phyloP scores from a whole-genome alignment of 371 early-diverging fungal genomes.

The Apophysomyces trapeziformis region DNA sequence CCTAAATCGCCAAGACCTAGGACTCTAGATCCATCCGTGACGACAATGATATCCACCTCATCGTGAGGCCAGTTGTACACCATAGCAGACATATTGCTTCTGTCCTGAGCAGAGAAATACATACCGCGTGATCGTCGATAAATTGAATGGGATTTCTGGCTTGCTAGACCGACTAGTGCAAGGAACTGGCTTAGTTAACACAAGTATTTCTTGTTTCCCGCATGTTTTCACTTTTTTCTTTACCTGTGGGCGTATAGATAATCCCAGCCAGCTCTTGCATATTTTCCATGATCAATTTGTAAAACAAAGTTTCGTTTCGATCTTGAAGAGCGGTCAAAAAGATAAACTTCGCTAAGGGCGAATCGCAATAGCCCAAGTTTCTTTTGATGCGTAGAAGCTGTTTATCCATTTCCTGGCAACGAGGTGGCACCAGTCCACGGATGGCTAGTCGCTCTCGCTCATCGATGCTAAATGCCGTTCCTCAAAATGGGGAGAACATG shows the following conservation, averaged over 20 bases:
- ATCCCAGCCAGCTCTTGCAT: slow-evolving; percentile 54
- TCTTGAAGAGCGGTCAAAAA: slow-evolving; percentile 59
- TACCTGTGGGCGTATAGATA: slow-evolving; percentile 57
- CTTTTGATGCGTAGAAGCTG: slow-evolving; percentile 63
- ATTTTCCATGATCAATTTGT: slow-evolving; percentile 64
- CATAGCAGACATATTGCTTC: slow-evolving; percentile 65
- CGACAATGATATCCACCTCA: slow-evolving; percentile 68
- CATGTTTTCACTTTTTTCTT: background rate
- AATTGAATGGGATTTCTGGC: slow-evolving; percentile 64
- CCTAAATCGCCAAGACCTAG: slow-evolving; percentile 72
- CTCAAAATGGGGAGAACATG: slow-evolving; percentile 21
- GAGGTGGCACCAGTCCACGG: slow-evolving; percentile 70
- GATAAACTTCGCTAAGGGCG: slow-evolving; percentile 64
- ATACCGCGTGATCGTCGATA: slow-evolving; percentile 69
- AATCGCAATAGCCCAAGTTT: slow-evolving; percentile 60
- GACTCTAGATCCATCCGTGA: slow-evolving; percentile 71
- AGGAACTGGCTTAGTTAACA: background rate
- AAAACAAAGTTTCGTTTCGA: slow-evolving; percentile 70
- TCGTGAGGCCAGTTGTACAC: slow-evolving; percentile 64
- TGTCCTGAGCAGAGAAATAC: slow-evolving; percentile 65
- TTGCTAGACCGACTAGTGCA: slow-evolving; percentile 49
- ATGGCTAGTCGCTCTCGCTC: slow-evolving; percentile 69
- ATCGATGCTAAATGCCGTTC: slow-evolving; percentile 67
- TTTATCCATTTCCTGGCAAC: slow-evolving; percentile 69
- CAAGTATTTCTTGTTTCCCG: too few species aligned